phyloP scores from a whole-genome alignment of 148 eudicot genomes.

The Tetragonia tetragonoides region DNA sequence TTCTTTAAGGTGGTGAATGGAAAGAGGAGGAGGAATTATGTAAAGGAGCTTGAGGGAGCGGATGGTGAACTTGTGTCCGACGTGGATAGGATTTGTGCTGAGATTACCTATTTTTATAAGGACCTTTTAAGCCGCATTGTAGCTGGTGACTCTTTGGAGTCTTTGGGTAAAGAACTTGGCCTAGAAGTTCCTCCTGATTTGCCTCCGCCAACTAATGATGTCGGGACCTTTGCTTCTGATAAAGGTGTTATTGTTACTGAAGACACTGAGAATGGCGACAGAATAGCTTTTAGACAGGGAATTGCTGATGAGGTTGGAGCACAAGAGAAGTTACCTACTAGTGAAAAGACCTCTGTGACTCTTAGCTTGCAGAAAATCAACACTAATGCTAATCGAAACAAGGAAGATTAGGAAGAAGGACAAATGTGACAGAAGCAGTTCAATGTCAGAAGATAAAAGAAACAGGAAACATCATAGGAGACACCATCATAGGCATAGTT shows the following conservation, averaged over 20 bases:
- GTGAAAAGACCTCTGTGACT: constrained; percentile 16
- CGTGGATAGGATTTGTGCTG: no score
- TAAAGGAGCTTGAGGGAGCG: no score
- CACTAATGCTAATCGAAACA: no score
- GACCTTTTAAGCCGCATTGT: constrained; percentile 79
- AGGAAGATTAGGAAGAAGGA: constrained; percentile 24
- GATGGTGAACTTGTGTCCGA: no score
- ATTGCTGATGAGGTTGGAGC: constrained; percentile 13
- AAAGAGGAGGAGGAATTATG: no score
- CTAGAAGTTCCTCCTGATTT: constrained; percentile 83
- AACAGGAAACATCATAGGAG: constrained; percentile 51
- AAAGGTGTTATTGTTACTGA: constrained; percentile 24
- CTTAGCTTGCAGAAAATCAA: no score
- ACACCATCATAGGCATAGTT: constrained; percentile 41
- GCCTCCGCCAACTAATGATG: constrained; percentile 39
- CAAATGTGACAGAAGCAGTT: constrained; percentile 28
- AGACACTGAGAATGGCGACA: no score
- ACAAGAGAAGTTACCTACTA: constrained; percentile 9
- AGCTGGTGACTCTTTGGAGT: constrained; percentile 95
- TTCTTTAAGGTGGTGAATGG: no score
- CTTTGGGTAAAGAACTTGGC: constrained; percentile 92
- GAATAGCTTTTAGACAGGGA: constrained; percentile 11
- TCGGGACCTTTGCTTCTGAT: constrained; percentile 20
- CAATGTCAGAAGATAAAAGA: constrained; percentile 57
- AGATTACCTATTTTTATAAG: no score